phyloP scores from a whole-genome alignment of 805 yeast genomes.

The Schizosaccharomyces cryophilus region DNA sequence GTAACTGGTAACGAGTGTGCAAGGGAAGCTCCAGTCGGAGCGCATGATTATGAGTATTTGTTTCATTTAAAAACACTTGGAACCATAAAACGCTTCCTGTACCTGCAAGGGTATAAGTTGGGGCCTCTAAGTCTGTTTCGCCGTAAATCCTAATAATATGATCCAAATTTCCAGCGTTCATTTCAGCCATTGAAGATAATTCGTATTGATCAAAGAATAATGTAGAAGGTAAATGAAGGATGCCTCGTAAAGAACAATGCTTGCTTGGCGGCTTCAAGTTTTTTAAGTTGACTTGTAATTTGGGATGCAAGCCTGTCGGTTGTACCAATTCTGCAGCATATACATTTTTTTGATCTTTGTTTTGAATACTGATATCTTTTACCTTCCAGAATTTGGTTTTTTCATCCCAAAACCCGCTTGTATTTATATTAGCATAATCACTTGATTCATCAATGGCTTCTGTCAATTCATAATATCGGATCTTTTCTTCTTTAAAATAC shows the following conservation, averaged over 20 bases:
- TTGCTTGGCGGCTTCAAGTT: background rate
- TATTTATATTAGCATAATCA: too few relatives aligned
- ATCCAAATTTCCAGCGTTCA: slow-evolving; percentile 7
- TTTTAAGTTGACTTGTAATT: slow-evolving; percentile 12
- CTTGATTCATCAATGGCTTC: too few relatives aligned
- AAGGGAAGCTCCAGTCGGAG: background rate
- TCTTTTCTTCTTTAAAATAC: too few relatives aligned
- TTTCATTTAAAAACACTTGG: background rate
- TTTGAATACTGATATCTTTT: too few relatives aligned
- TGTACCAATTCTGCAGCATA: slow-evolving; percentile 10
- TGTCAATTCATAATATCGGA: too few relatives aligned
- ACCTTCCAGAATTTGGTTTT: too few relatives aligned
- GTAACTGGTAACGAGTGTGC: background rate
- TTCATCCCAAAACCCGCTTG: too few relatives aligned
- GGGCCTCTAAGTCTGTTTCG: slow-evolving; percentile 32
- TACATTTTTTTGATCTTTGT: slow-evolving; percentile 6
- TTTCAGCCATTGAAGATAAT: slow-evolving; percentile 16
- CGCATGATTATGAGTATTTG: too few relatives aligned
- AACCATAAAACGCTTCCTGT: background rate
- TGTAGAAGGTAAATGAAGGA: background rate
- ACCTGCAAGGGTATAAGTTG: slow-evolving; percentile 9
- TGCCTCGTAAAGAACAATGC: background rate
- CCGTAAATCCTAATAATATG: slow-evolving; percentile 20
- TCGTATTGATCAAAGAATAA: slow-evolving; percentile 34
- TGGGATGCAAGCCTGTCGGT: slow-evolving; percentile 12